These are phyloP conservation scores for Globisporangium nagaii DNA, from an alignment of 352 stramenopile species.

Conservation along the genomic window DNA sequence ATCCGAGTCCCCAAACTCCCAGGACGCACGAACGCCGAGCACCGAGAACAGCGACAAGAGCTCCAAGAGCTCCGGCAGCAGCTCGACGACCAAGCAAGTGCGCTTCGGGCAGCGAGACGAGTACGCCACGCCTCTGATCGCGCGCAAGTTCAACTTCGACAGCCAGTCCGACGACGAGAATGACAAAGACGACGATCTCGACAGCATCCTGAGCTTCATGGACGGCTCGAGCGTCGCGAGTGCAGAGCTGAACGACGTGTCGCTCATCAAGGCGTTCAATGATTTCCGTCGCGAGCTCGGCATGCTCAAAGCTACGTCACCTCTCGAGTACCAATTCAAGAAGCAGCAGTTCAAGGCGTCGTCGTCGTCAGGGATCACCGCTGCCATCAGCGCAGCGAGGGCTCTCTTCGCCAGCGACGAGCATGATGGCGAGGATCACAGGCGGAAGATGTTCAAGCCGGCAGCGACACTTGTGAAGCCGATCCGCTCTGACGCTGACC, in stretches of 20 bases:
- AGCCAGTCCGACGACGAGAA: conserved; percentile 46
- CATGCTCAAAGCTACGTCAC: conserved; percentile 1
- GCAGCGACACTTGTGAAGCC: neutral
- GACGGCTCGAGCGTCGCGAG: conserved; percentile 47
- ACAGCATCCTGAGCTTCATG: conserved; percentile 44
- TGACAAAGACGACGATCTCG: conserved; percentile 11
- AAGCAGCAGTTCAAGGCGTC: neutral
- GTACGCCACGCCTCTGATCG: conserved; percentile 53
- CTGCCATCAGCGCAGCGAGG: conserved; percentile 9
- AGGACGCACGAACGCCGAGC: conserved; percentile 23
- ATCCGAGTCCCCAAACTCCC: neutral
- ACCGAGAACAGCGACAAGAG: conserved; percentile 50
- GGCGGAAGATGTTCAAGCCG: neutral
- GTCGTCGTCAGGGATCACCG: conserved; percentile 1
- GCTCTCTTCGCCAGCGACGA: conserved; percentile 2
- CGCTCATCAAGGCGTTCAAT: conserved; percentile 46
- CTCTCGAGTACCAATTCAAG: too few relatives aligned
- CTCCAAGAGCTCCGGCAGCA: conserved; percentile 10
- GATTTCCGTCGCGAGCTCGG: conserved; percentile 36
- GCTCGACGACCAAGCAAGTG: conserved; percentile 37
- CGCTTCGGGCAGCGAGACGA: conserved; percentile 30
- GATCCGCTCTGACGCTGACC: neutral
- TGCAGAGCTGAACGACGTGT: conserved; percentile 45
- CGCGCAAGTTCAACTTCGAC: conserved; percentile 57
- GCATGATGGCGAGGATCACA: neutral